Percentiles rank a stretch among this genome's conserved stretches.
These are phyloP conservation scores for Malbranchea cinnamomea DNA, from an alignment of 2,329 filamentous ascomycete genomes.

Conservation along the genomic window DNA sequence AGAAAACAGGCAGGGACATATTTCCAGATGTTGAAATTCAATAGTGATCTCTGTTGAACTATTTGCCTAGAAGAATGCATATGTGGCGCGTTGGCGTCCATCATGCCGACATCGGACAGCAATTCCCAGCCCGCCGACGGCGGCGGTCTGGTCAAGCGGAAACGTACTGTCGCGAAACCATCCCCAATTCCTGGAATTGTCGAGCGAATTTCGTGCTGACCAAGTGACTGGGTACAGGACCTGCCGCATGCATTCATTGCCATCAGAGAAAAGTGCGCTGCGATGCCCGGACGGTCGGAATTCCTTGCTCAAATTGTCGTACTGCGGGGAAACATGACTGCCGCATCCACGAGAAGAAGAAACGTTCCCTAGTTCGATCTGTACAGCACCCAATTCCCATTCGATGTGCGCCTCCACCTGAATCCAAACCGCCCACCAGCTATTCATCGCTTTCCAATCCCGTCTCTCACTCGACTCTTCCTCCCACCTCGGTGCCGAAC, in stretches of 20 bases:
- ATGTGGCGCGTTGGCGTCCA: conserved; percentile 3
- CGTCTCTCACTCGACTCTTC: not conserved
- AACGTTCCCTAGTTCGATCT: conserved; percentile 28
- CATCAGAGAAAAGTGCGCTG: conserved; percentile 38
- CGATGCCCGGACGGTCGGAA: conserved; percentile 33
- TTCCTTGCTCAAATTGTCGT: conserved; percentile 36
- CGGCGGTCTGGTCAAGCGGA: conserved; percentile 10
- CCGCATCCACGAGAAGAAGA: conserved; percentile 37
- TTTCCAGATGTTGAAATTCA: not conserved
- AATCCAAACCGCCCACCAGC: conserved; percentile 4
- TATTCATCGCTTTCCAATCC: conserved; percentile 4
- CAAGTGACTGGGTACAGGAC: conserved; percentile 14
- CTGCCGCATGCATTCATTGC: conserved; percentile 34
- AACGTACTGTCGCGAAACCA: conserved; percentile 6
- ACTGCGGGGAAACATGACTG: conserved; percentile 29
- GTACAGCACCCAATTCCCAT: conserved; percentile 33
- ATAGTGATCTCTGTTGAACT: conserved; percentile 3
- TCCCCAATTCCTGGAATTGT: not conserved
- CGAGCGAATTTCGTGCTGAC: not conserved
- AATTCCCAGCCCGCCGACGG: conserved; percentile 8
- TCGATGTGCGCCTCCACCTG: conserved; percentile 22
- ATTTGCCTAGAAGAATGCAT: conserved; percentile 4
- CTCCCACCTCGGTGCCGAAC: not conserved
- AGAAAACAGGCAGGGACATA: too few species aligned
- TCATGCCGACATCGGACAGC: conserved; percentile 9